phyloP scores from a whole-genome alignment of 129 eudicot species.

The Mikania micrantha region DNA sequence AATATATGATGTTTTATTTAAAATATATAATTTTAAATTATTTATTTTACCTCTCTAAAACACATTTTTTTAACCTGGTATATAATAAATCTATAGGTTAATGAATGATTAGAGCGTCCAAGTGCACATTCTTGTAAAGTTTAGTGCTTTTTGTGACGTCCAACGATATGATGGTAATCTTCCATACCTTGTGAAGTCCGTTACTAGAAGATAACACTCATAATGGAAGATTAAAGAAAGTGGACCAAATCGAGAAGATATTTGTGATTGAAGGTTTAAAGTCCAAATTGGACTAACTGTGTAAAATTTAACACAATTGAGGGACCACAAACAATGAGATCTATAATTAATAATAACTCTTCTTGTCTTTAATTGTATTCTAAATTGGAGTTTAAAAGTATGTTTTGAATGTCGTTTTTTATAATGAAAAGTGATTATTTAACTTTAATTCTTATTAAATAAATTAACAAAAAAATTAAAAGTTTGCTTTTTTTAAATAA shows the following conservation, averaged over 20 bases:
- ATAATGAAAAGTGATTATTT: background rate
- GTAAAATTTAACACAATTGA: background rate
- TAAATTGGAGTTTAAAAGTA: background rate
- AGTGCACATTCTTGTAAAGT: background rate
- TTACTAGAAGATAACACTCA: slow-evolving; percentile 8
- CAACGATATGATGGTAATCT: background rate
- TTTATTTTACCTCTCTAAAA: too few relatives aligned
- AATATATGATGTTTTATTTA: too few relatives aligned
- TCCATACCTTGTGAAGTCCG: slow-evolving; percentile 7
- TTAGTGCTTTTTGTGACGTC: background rate
- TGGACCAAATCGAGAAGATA: slow-evolving; percentile 13
- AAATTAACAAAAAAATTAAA: too few relatives aligned
- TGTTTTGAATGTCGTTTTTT: background rate
- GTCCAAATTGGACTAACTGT: slow-evolving; percentile 3
- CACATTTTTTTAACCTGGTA: too few relatives aligned
- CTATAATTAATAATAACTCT: background rate
- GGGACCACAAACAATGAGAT: slow-evolving; percentile 7
- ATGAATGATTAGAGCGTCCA: background rate
- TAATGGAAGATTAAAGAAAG: slow-evolving; percentile 7
- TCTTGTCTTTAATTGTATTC: background rate
- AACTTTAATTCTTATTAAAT: background rate
- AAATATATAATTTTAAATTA: too few relatives aligned
- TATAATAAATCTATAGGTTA: background rate
- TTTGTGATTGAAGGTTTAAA: background rate
- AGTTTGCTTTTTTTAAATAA: too few relatives aligned